These are phyloP conservation scores for Pseudozyma sp. DNA, from an alignment of 1,284 basidiomycete genomes.

Conservation along the genomic window DNA sequence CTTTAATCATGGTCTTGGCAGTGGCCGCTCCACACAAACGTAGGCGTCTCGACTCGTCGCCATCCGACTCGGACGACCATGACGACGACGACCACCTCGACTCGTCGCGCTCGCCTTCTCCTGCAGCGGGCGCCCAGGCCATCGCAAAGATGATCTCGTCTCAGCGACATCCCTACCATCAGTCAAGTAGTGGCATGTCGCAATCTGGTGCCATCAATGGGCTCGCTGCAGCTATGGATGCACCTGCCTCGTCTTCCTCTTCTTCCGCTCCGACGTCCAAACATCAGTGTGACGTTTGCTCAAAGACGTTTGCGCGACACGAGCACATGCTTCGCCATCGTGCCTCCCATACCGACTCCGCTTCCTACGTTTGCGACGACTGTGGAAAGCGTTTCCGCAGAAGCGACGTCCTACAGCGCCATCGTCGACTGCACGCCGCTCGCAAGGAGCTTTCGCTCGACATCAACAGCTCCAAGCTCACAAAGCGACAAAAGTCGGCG, in stretches of 20 bases:
- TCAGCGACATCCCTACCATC: background rate
- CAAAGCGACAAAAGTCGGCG: constrained; percentile 18
- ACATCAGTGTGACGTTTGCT: constrained; percentile 20
- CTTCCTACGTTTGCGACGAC: constrained; percentile 15
- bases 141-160: constrained; percentile 4
- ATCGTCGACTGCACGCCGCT: constrained; percentile 9
- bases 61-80: background rate
- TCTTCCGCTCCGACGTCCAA: constrained; percentile 4
- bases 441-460: constrained; percentile 18
- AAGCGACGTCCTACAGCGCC: constrained; percentile 25
- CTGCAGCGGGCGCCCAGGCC: constrained; percentile 3
- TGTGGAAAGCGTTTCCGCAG: constrained; percentile 22
- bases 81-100: constrained; percentile 1
- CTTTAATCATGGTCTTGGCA: constrained; percentile 5
- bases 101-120: constrained; percentile 3
- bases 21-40: constrained; percentile 9
- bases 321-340: constrained; percentile 33
- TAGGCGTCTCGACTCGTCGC: background rate
- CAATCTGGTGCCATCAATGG: background rate
- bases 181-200: background rate
- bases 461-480: constrained; percentile 9
- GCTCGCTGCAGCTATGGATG: too few relatives aligned
- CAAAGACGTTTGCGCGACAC: constrained; percentile 20
- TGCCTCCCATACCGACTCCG: constrained; percentile 18
- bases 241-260: background rate